phyloP scores from a whole-genome alignment of 345 rosid species.

The Schrenkiella parvula region DNA sequence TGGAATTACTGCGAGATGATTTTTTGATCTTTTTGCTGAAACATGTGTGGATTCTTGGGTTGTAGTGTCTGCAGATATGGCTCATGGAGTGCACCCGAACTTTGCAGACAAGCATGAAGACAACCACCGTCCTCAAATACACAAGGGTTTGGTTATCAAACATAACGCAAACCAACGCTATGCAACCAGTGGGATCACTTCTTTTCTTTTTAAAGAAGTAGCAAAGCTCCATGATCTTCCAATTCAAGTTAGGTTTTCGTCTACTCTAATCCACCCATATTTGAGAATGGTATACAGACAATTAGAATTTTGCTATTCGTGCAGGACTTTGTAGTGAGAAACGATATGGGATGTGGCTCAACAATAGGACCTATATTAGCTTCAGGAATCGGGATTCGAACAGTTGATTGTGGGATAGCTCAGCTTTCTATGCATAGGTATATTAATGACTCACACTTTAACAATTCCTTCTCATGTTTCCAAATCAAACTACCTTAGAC shows the following conservation, averaged over 20 bases:
- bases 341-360: conserved; percentile 98
- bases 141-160: conserved; percentile 85
- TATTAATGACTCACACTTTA: neutral
- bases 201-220: conserved; percentile 91
- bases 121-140: conserved; percentile 84
- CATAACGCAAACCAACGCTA: conserved; percentile 95
- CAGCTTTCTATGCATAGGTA: conserved; percentile 99
- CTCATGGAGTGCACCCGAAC: conserved; percentile 94
- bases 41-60: conserved; percentile 10
- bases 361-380: conserved; percentile 97
- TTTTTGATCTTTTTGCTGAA: neutral
- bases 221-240: conserved; percentile 78
- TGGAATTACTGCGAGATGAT: neutral
- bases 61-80: conserved; percentile 95
- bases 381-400: conserved; percentile 84
- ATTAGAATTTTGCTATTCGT: neutral
- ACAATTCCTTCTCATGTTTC: neutral
- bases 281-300: neutral
- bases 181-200: conserved; percentile 86
- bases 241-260: conserved; percentile 57
- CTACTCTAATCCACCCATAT: neutral
- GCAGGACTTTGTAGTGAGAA: conserved; percentile 94
- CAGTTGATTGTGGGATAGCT: conserved; percentile 92
- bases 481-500: neutral
- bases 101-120: conserved; percentile 89